Evolutionary conservation across 2,329 filamentous ascomycete genomes (phyloP).

Genomic region (Fusarium tricinctum): DNA sequence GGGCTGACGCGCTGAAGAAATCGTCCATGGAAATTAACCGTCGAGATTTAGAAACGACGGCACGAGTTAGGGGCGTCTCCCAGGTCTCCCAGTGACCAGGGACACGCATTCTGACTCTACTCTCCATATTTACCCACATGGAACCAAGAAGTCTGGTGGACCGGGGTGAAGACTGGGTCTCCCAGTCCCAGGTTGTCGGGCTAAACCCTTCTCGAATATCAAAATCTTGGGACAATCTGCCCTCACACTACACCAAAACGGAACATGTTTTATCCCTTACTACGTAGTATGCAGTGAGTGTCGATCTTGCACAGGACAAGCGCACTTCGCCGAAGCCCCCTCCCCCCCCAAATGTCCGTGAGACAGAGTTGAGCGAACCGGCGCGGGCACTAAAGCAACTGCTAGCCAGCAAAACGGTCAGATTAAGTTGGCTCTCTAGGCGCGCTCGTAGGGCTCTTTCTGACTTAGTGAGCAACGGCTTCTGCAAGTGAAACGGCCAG

Average conservation of each 20-base stretch:
- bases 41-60: constrained; percentile 6
- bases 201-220: constrained; percentile 2
- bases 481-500: constrained; percentile 3
- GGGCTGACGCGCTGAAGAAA: constrained; percentile 8
- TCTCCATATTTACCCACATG: constrained; percentile 21
- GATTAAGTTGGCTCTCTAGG: background rate
- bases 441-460: background rate
- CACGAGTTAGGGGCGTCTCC: background rate
- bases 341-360: background rate
- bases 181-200: background rate
- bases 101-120: background rate
- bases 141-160: background rate
- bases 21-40: constrained; percentile 12
- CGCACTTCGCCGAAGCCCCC: constrained; percentile 2
- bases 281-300: background rate
- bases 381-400: background rate
- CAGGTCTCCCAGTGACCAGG: constrained; percentile 7
- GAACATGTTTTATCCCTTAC: constrained; percentile 20
- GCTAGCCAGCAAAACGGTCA: background rate
- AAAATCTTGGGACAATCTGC: no score
- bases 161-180: background rate
- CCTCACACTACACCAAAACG: background rate
- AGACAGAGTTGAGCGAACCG: background rate
- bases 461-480: background rate
- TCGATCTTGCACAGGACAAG: constrained; percentile 33